Conservation (phyloP, 2,329 filamentous ascomycete species). For the Fusarium annulatum region DNA sequence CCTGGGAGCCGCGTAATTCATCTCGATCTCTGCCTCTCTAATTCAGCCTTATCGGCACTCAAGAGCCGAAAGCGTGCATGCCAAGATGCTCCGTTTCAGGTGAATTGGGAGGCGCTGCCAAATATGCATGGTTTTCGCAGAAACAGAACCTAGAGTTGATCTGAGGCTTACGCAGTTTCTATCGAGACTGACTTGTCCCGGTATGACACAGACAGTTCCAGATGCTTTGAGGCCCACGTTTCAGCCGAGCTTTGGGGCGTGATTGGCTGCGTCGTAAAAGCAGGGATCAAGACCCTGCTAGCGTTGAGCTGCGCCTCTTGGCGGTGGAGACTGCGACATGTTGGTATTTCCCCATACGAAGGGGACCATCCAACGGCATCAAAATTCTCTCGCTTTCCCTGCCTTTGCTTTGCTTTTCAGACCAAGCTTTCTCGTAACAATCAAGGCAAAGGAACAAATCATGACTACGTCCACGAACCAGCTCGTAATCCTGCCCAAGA, state of each 20-base stretch:
- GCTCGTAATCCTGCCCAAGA: slow-evolving; percentile 9
- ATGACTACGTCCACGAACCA: neutral
- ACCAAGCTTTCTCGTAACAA: neutral
- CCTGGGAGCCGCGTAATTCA: neutral
- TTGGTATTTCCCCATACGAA: slow-evolving; percentile 6
- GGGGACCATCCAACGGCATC: slow-evolving; percentile 12
- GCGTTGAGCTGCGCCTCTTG: slow-evolving; percentile 11
- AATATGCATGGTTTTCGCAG: neutral
- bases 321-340: neutral
- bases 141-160: neutral
- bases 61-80: neutral
- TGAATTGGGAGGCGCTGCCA: neutral
- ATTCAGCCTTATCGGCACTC: neutral
- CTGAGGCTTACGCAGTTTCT: neutral
- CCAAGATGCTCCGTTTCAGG: neutral
- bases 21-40: neutral
- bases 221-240: neutral
- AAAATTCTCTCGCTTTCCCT: neutral
- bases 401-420: neutral
- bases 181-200: neutral
- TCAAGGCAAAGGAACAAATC: neutral
- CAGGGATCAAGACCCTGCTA: neutral
- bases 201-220: neutral
- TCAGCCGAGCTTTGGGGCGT: accelerated
- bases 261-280: slow-evolving; percentile 20